Percentiles rank a stretch among this genome's conserved stretches.
Evolutionary conservation across 257 asterid genomes (phyloP).

Genomic region (Parsonsia alboflavescens): DNA sequence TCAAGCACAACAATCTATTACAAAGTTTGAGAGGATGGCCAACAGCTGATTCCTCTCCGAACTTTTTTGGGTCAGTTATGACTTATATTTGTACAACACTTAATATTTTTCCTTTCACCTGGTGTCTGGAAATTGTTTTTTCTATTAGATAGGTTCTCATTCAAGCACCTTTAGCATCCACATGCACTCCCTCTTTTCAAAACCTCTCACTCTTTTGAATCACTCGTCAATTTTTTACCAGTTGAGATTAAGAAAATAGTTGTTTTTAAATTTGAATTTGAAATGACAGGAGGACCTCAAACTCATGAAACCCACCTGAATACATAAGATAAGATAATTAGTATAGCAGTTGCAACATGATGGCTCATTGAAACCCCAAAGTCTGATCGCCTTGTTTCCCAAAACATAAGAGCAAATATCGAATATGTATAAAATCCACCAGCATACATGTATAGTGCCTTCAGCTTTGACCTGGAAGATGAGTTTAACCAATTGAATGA

Average conservation of each 20-base stretch:
- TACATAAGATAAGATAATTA: conserved; percentile 63
- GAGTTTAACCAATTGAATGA: background rate
- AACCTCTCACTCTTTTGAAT: background rate
- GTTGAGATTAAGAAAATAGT: background rate
- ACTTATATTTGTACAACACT: background rate
- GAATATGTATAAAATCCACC: conserved; percentile 91
- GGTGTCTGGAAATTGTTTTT: background rate
- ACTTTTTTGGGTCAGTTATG: background rate
- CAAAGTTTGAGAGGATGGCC: background rate
- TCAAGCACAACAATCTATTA: background rate
- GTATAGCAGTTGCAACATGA: conserved; percentile 72
- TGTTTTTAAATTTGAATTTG: background rate
- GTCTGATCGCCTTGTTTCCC: conserved; percentile 97
- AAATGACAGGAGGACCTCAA: background rate
- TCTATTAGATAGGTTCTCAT: background rate
- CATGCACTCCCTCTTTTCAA: background rate
- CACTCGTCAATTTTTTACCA: background rate
- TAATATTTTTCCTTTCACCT: background rate
- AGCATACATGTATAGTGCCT: conserved; percentile 73
- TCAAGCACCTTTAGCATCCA: conserved; percentile 3
- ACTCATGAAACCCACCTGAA: conserved; percentile 42
- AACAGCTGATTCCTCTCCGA: background rate
- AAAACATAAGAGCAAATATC: conserved; percentile 79
- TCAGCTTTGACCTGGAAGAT: conserved; percentile 67
- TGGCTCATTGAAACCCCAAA: conserved; percentile 95